These are phyloP conservation scores for Nematodospora anomalae DNA, from an alignment of 1,139 yeast species.

Conservation along the genomic window DNA sequence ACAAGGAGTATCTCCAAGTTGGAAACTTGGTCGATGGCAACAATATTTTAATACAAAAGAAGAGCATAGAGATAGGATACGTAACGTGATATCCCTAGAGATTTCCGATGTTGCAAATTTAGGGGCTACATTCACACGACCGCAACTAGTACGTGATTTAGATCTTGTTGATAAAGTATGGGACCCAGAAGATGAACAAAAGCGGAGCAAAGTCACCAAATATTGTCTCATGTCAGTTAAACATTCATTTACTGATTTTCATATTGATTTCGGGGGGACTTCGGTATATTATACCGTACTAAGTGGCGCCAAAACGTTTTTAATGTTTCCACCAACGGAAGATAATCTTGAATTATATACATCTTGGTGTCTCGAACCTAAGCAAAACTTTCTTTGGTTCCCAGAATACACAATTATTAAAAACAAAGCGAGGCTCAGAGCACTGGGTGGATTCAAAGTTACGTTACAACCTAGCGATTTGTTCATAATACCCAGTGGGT, in stretches of 20 bases:
- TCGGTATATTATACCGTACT: slow-evolving; percentile 86
- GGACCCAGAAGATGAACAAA: slow-evolving; percentile 32
- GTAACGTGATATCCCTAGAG: slow-evolving; percentile 82
- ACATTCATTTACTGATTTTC: slow-evolving; percentile 85
- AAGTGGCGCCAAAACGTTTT: slow-evolving; percentile 68
- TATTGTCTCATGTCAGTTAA: slow-evolving; percentile 85
- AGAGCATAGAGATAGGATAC: slow-evolving; percentile 57
- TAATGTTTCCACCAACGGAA: slow-evolving; percentile 76
- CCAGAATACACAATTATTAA: slow-evolving; percentile 46
- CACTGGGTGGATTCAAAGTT: slow-evolving; percentile 60
- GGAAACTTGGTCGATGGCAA: slow-evolving; percentile 76
- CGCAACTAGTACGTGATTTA: slow-evolving; percentile 61
- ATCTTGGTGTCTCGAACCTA: slow-evolving; percentile 69
- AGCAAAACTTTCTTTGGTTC: slow-evolving; percentile 67
- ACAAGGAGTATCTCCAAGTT: slow-evolving; percentile 56
- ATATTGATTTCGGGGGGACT: slow-evolving; percentile 90
- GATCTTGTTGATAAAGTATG: slow-evolving; percentile 75
- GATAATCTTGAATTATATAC: slow-evolving; percentile 60
- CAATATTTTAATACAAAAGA: slow-evolving; percentile 59
- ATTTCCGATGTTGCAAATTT: slow-evolving; percentile 57
- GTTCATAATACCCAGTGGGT: slow-evolving; percentile 83
- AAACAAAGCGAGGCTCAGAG: slow-evolving; percentile 24
- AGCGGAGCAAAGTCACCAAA: slow-evolving; percentile 71
- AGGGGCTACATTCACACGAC: slow-evolving; percentile 57
- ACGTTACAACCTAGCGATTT: slow-evolving; percentile 69